Conservation (phyloP, 148 eudicot species). For the Fagopyrum tataricum region DNA sequence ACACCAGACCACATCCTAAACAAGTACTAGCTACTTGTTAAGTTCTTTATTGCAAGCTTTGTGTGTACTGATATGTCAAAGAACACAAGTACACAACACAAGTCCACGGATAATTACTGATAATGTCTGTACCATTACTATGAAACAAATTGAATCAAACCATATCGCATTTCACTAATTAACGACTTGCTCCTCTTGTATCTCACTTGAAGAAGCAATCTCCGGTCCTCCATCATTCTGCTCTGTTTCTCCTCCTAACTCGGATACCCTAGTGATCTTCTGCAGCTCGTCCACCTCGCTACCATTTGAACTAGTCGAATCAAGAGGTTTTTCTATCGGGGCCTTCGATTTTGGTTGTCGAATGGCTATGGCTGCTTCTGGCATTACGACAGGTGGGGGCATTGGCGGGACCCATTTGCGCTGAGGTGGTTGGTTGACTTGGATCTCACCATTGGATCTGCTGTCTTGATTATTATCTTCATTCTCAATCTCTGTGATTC, state of each 20-base stretch:
- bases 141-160: neutral
- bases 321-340: constrained; percentile 29
- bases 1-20: neutral
- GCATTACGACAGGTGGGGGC: constrained; percentile 43
- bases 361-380: constrained; percentile 62
- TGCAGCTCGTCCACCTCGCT: constrained; percentile 55
- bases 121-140: too few relatives aligned
- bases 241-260: constrained; percentile 44
- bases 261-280: constrained; percentile 59
- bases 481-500: constrained; percentile 47
- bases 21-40: neutral
- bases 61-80: neutral
- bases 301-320: constrained; percentile 26
- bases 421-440: constrained; percentile 29
- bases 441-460: neutral
- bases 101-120: too few relatives aligned
- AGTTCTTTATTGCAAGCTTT: neutral
- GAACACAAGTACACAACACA: too few relatives aligned
- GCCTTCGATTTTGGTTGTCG: constrained; percentile 49
- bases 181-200: constrained; percentile 33
- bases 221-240: constrained; percentile 34
- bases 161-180: neutral
- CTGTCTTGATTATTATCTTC: constrained; percentile 19
- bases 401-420: constrained; percentile 64
- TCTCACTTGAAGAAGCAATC: constrained; percentile 36